Evolutionary conservation across 2,329 filamentous ascomycete species (phyloP), one percentile per base, ranked within the genome.

Genomic region (Alternaria atra): DNA sequence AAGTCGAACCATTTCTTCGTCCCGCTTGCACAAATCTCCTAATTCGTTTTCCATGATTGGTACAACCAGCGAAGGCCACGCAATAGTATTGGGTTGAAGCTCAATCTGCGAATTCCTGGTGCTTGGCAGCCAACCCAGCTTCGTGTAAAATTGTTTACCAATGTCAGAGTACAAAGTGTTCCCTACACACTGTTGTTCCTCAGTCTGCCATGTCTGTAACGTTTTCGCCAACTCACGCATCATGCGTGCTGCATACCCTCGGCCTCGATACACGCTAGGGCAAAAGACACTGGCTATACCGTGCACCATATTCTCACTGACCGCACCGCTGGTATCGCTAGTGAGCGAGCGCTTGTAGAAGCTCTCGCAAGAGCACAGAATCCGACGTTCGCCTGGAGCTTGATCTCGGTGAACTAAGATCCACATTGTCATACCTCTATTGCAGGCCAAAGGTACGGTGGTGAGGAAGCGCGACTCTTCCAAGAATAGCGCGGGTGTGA

Each of bases 131-230:
- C 93, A 97, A 30, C 92, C 92, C 62, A 87, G 83, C 40, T 83
- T 84, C 6, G 89, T 85, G 77, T 97, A 97, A 78, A 92, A 97
- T 4, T 80, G 80, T 80, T 91, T 92, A 15, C 93, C 91, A 64
- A 94, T 92, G 71, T 95, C 91, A 4, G 92, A 96, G 79, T 89
- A 97, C 9, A 97, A 83, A 6, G 94, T 86, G 1, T 90, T 93
- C 76, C 93, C 94, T 4, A 86, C 74, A 29, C 61, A 64, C 77
- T 73, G 61, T 76, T 8, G 4, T 4, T 20, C 30, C 12, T 42
- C 48, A n/a, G 43, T 74, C 64, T 86, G 83, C 82, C 84, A 86
- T 3, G 75, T 82, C 58, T 82, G 80, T 17, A 88, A 71, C 58
- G 77, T 79, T 42, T 79, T 76, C 4, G 84, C 87, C 39, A 94